phyloP scores from a whole-genome alignment of 352 stramenopile genomes.

The Phytophthora macrochlamydospora region DNA sequence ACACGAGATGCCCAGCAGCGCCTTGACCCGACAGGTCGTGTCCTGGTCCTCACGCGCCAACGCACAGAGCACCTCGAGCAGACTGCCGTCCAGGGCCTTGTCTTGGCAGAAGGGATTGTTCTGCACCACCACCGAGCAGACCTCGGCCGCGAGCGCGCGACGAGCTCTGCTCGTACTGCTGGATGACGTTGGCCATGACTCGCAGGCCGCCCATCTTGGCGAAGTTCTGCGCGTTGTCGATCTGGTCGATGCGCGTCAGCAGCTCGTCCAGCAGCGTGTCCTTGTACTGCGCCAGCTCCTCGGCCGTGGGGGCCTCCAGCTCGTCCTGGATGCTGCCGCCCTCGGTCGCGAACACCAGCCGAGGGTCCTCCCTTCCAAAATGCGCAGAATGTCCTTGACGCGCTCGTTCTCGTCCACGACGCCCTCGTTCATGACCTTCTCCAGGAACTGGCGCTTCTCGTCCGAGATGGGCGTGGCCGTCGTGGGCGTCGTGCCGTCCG shows the following conservation, averaged over 20 bases:
- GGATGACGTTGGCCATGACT: conserved; percentile 65
- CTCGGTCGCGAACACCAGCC: conserved; percentile 61
- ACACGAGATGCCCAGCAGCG: conserved; percentile 83
- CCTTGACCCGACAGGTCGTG: conserved; percentile 76
- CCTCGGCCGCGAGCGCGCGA: conserved; percentile 76
- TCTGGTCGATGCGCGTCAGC: conserved; percentile 85
- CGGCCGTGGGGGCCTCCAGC: conserved; percentile 41
- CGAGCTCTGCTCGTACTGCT: conserved; percentile 49
- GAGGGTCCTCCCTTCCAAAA: conserved; percentile 81
- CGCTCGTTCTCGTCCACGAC: conserved; percentile 88
- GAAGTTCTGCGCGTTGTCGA: conserved; percentile 90
- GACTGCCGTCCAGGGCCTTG: conserved; percentile 56
- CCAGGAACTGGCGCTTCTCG: conserved; percentile 78
- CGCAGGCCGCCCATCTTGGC: conserved; percentile 80
- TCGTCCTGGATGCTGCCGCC: conserved; percentile 45
- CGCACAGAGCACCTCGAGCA: conserved; percentile 74
- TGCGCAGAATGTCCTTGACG: conserved; percentile 84
- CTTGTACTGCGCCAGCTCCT: conserved; percentile 83
- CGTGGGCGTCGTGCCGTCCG: conserved; percentile 74
- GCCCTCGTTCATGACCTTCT: conserved; percentile 85
- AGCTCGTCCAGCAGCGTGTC: conserved; percentile 84
- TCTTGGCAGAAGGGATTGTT: conserved; percentile 89
- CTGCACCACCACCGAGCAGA: conserved; percentile 83
- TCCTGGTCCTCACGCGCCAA: conserved; percentile 62
- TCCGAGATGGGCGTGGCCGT: conserved; percentile 73